phyloP scores from a whole-genome alignment of 768 basidiomycete species.

The Leucosporidium scottii region DNA sequence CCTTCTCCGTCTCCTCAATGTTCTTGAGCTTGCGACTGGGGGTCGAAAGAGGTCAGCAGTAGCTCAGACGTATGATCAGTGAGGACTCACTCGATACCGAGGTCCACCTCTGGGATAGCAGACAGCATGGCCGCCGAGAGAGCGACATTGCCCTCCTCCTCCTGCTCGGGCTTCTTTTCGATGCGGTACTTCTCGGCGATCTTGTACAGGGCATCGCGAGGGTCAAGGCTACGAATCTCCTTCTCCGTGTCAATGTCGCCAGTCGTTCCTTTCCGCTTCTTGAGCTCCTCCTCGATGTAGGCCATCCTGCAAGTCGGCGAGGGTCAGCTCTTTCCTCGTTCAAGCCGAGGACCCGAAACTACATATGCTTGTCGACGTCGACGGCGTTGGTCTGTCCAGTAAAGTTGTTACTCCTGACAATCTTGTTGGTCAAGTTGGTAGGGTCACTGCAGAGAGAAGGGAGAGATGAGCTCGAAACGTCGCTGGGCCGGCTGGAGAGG shows the following conservation, averaged over 20 bases:
- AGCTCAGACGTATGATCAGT: background rate
- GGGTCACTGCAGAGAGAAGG: slow-evolving; percentile 46
- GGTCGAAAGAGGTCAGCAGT: background rate
- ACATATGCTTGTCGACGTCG: slow-evolving; percentile 99
- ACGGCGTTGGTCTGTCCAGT: slow-evolving; percentile 93
- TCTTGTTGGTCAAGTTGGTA: slow-evolving; percentile 46
- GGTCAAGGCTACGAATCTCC: slow-evolving; percentile 47
- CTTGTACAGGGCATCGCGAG: slow-evolving; percentile 69
- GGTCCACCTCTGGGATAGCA: slow-evolving; percentile 93
- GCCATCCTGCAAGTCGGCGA: slow-evolving; percentile 64
- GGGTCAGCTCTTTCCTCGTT: background rate
- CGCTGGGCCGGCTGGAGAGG: background rate
- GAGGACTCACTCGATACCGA: slow-evolving; percentile 87
- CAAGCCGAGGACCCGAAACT: slow-evolving; percentile 37
- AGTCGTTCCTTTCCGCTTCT: slow-evolving; percentile 55
- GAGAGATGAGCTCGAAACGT: background rate
- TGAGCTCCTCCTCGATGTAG: slow-evolving; percentile 91
- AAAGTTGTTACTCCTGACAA: slow-evolving; percentile 63
- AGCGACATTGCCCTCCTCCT: slow-evolving; percentile 86
- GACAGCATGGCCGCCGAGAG: slow-evolving; percentile 93
- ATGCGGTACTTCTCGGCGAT: slow-evolving; percentile 52
- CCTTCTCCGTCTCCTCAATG: slow-evolving; percentile 95
- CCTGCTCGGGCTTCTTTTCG: slow-evolving; percentile 39
- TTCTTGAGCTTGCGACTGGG: slow-evolving; percentile 77
- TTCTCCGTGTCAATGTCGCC: slow-evolving; percentile 42